Base-by-base conservation (phyloP, 257 asterid species). In the Jaltomata sinuosa region DNA sequence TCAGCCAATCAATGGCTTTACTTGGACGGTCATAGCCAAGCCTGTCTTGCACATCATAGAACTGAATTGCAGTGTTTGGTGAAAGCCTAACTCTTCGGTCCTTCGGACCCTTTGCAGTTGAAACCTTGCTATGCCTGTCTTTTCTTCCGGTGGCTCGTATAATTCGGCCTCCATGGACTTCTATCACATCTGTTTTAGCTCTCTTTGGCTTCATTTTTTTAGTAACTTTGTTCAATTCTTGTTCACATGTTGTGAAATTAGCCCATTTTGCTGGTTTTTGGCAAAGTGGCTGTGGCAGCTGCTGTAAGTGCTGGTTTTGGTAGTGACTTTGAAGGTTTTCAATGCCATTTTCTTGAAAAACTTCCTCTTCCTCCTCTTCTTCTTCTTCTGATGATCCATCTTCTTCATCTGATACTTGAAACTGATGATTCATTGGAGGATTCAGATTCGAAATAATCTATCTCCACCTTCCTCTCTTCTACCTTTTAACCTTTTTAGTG, bases 21-120 rank as follows among this genome's bases (percentile, higher is more conserved):
- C 99, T 97, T 27, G 99, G 99, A 40, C 99, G 98, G 93, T 95
- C 99, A 79, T 93, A 95, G 64, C 99, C 99, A 5, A 97, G 94
- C 71, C 99, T 94, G 89, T 97, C 99, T 52, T 95, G 99, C 9
- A 95, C 99, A 82, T 97, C 99, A 88, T 97, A 97, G 89, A 97
- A 97, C 61, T 97, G 98, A 78, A 97, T 97, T 31, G 99, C 99
- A 15, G 99, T 97, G 85, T 92, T 96, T 6, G 99, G 98, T n/a
- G 99, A 94, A 42, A 97, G 97, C 86, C 99, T 92, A 22, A 97
- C 98, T 8, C 99, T 93, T 85, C 99, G 92, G 94, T 97, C 99
- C 81, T 98, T 85, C 3, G 98, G 96, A 84, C 99, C 99, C 83
- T 93, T 97, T 16, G 98, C 98, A 11, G 99, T 97, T 91, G 98